Evolutionary conservation across 495 filamentous ascomycete genomes (phyloP).

Genomic region (Cladorrhinum samala): DNA sequence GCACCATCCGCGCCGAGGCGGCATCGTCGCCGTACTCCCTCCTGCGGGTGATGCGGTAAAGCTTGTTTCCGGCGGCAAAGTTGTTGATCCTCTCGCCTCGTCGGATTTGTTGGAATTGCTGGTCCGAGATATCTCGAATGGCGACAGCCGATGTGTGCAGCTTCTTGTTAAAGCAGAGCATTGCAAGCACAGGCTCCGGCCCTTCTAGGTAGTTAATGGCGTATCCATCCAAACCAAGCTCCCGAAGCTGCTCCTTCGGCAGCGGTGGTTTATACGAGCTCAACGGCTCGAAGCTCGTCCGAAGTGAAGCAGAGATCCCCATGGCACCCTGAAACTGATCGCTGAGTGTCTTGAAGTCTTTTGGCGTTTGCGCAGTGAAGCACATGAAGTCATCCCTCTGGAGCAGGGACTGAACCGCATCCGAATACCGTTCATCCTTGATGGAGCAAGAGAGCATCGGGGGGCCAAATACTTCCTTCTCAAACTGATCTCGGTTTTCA

Average conservation of each 20-base stretch:
- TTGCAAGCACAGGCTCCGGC: constrained; percentile 76
- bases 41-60: constrained; percentile 56
- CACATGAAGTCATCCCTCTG: constrained; percentile 56
- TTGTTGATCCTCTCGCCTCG: constrained; percentile 38
- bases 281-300: constrained; percentile 45
- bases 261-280: constrained; percentile 48
- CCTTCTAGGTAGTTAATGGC: constrained; percentile 70
- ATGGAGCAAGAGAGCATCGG: constrained; percentile 76
- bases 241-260: constrained; percentile 46
- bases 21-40: constrained; percentile 68
- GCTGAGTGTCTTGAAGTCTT: constrained; percentile 67
- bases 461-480: constrained; percentile 79
- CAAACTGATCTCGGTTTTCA: constrained; percentile 62
- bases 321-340: constrained; percentile 47
- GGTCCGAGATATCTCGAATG: constrained; percentile 53
- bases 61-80: constrained; percentile 58
- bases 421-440: constrained; percentile 65
- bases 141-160: constrained; percentile 64
- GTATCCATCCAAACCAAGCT: constrained; percentile 71
- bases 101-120: constrained; percentile 56
- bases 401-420: constrained; percentile 69
- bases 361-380: constrained; percentile 67
- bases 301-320: constrained; percentile 60
- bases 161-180: constrained; percentile 66
- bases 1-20: constrained; percentile 54